Base-by-base conservation (phyloP, 2,329 filamentous ascomycete genomes). In the Hypoxylon sp. region DNA sequence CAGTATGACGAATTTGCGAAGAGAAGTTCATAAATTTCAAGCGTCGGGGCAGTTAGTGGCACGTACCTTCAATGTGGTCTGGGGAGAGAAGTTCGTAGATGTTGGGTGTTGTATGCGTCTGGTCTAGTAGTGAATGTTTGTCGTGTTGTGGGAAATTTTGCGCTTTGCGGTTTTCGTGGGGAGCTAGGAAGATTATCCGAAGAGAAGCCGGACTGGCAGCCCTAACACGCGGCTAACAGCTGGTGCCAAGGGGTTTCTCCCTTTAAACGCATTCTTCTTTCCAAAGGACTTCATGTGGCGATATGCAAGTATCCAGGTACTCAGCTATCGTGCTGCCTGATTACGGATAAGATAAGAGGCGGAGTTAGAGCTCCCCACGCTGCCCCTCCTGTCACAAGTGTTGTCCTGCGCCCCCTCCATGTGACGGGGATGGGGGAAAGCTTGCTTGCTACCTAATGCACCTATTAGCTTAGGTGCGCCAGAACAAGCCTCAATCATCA, bases 91-190 rank as follows among this genome's bases (percentile, higher is more conserved):
- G 68, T 73, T 69, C 67, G 70, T 69, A 63, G 62, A 60, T 63
- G 58, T 62, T 64, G 66, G 65, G 54, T 63, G 67, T 58, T 58
- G 26, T 62, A 64, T 64, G 66, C 60, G 62, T 53, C 57, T 48
- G 28, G 48, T 52, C 60, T 63, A 62, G 41, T 44, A 24, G 19
- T 48, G 4, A 26, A n/a, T 46, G 63, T 65, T 47, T 56, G 55
- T 28, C 10, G 19, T 34, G 37, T 24, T 22, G 55, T 70, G 58
- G 58, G 59, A 68, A 71, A 69, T 72, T 74, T 70, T 71, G 44
- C 64, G 72, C 65, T 70, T 71, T 63, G 56, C 60, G 56, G 69
- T 68, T 72, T 72, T 74, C 70, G 71, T 73, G 72, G 62, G 64
- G 68, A 70, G 63, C 62, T 56, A 59, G 49, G 67, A 58, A 66